Evolutionary conservation across 768 basidiomycete species (phyloP), one percentile per base, ranked within the genome.

Genomic region (Mycena sanguinolenta): DNA sequence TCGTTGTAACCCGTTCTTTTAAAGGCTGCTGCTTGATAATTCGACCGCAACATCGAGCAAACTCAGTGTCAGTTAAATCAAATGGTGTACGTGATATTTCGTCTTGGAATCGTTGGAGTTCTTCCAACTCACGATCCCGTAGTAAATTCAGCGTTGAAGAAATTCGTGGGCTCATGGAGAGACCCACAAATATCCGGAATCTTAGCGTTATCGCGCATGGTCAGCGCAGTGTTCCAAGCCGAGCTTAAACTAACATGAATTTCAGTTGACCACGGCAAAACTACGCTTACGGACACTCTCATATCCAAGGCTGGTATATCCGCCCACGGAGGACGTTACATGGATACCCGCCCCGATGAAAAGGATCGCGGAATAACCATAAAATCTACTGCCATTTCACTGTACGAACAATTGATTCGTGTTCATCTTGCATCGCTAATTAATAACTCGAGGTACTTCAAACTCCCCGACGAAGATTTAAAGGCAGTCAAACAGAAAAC

Each of bases 311-410:
- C 97, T 72, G 98, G 98, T 89, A 99, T 99, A 82, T 97, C 97
- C 68, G 83, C 87, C 46, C 86, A 94, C 71, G 97, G 97, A 67
- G 87, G 93, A 89, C 95, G 97, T 70, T 98, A 96, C 82, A 99
- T 95, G 69, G 96, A 98, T 82, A 99, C 97, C 67, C 89, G 97
- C 85, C 90, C 93, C 12, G 98, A 99, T 79, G 98, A 99, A 87
- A 98, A 97, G 81, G 97, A 99, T 81, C 97, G 97, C 84, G 98
- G 98, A 87, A 99, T 99, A 78, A 99, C 98, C 55, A 99, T 99
- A 86, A 99, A 99, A 85, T 98, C 97, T 52, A 99, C 97, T 30
- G 98, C 97, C 78, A 98, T 99, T 81, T 98, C 97, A 16, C 46
- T 71, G 70, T 71, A 19, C 36, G 54, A 6, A 6, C 39, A 16